Evolutionary conservation across 176 grass and related monocot genomes (phyloP).

Genomic region (Bonia amplexicaulis): DNA sequence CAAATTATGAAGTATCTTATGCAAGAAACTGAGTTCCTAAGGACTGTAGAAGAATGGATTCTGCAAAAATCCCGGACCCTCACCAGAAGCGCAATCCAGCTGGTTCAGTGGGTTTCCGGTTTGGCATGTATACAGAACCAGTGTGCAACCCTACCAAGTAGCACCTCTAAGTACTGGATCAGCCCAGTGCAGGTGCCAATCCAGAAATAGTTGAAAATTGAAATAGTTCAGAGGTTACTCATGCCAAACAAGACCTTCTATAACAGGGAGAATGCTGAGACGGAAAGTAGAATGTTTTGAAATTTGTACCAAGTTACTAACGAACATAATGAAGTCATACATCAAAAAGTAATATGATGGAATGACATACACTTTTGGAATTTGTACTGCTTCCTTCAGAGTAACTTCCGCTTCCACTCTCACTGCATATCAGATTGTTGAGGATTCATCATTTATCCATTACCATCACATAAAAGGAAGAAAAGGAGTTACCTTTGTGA

Average conservation of each 20-base stretch:
- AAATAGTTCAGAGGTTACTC: not conserved
- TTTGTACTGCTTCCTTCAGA: slow-evolving; percentile 55
- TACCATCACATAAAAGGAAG: not conserved
- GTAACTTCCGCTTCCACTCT: slow-evolving; percentile 55
- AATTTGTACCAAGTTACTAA: not conserved
- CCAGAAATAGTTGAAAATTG: slow-evolving; percentile 2
- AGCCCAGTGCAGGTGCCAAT: not conserved
- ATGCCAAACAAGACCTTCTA: slow-evolving; percentile 17
- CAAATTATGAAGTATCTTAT: not conserved
- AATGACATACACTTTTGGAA: slow-evolving; percentile 58
- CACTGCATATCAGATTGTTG: slow-evolving; percentile 36
- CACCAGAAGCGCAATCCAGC: not conserved
- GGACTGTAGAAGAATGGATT: not conserved
- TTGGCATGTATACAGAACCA: not conserved
- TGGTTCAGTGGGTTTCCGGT: not conserved
- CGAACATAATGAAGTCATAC: not conserved
- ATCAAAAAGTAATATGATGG: not conserved
- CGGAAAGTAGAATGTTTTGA: not conserved
- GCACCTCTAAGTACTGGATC: slow-evolving; percentile 12
- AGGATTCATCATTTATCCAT: not conserved
- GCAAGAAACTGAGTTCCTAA: not conserved
- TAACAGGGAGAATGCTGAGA: slow-evolving; percentile 2
- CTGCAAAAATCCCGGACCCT: not conserved
- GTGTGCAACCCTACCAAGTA: slow-evolving; percentile 13
- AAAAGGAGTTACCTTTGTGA: slow-evolving; percentile 50